Base-by-base conservation (phyloP, 176 grass and related monocot species). In the Oryza longistaminata region DNA sequence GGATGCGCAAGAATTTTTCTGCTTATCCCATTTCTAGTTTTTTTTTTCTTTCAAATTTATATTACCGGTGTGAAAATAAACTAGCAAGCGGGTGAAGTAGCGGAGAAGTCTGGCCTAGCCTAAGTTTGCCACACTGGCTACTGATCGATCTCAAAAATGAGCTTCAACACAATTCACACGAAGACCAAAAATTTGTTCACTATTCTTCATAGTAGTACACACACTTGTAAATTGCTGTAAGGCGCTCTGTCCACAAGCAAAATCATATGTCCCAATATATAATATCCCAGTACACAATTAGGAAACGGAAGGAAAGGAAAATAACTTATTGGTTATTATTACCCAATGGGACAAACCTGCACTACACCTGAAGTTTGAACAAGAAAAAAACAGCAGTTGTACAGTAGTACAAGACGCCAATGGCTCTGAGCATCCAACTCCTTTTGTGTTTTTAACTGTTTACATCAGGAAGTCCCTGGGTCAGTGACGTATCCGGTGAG, bases 401-500 rank as follows among this genome's bases (percentile, higher is more conserved):
- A 66, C 31, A 70, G 4, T 53, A 60, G 4, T 53, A 85, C 46
- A 19, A 37, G 17, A 21, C 11, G 21, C 71, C 61, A 9, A 52
- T 5, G 19, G 31, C 19, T 37, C 19, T 35, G 64, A 48, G 17
- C 44, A 12, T 49, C 15, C 11, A 75, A 68, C 70, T 73, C 22
- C 8, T 17, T 17, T 12, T 35, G 15, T 21, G 5, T 78, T 0
- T n/a, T 0, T 8, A 40, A 40, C 39, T 40, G 7, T 78, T 0
- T 89, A 85, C 50, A 52, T 61, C 34, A 98, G 86, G 71, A 98
- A 95, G 77, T 98, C 88, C 67, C 96, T 84, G 65, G 96, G 81
- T 98, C 96, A 24, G 96, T 87, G n/a, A 98, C 91, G 6, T 90
- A 95, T 33, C 93, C 96, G 0, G 91, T 94, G 81, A 98, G 79